Evolutionary conservation across 2,329 filamentous ascomycete species (phyloP).

Genomic region (Sporothrix euskadiensis): DNA sequence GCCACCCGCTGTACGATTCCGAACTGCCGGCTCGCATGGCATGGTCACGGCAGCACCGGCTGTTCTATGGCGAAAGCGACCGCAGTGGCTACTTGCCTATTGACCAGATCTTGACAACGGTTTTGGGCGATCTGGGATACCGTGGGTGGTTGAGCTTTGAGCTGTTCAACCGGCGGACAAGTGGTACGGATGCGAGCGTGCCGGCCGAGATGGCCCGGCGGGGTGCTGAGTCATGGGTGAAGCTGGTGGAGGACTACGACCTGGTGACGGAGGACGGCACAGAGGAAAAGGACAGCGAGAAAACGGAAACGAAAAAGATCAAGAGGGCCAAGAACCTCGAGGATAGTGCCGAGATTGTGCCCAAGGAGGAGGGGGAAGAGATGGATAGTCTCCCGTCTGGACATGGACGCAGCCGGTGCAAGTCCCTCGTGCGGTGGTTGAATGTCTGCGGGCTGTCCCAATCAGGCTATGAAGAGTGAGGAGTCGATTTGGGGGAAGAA

Average conservation of each 20-base stretch:
- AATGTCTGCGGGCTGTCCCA: not conserved
- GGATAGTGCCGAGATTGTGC: not conserved
- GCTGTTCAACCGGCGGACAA: constrained; percentile 57
- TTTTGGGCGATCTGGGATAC: constrained; percentile 58
- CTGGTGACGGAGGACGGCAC: not conserved
- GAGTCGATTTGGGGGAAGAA: not conserved
- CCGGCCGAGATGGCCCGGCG: constrained; percentile 55
- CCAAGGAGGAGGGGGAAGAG: not conserved
- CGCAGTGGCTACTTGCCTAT: constrained; percentile 61
- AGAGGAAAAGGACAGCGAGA: not conserved
- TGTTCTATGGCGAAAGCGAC: constrained; percentile 59
- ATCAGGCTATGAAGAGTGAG: not conserved
- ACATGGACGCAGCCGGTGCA: not conserved
- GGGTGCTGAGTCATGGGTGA: constrained; percentile 54
- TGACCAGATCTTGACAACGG: constrained; percentile 51
- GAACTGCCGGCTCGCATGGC: constrained; percentile 61
- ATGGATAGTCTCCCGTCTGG: too few species aligned
- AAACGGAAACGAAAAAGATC: not conserved
- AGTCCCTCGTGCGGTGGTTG: not conserved
- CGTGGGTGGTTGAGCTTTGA: constrained; percentile 61
- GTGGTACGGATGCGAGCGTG: constrained; percentile 46
- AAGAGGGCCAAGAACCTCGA: not conserved
- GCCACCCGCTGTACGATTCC: constrained; percentile 55
- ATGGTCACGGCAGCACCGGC: constrained; percentile 62
- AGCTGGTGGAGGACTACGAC: constrained; percentile 25